Conservation (phyloP, 2,329 filamentous ascomycete species). For the Hypomyces rosellus region DNA sequence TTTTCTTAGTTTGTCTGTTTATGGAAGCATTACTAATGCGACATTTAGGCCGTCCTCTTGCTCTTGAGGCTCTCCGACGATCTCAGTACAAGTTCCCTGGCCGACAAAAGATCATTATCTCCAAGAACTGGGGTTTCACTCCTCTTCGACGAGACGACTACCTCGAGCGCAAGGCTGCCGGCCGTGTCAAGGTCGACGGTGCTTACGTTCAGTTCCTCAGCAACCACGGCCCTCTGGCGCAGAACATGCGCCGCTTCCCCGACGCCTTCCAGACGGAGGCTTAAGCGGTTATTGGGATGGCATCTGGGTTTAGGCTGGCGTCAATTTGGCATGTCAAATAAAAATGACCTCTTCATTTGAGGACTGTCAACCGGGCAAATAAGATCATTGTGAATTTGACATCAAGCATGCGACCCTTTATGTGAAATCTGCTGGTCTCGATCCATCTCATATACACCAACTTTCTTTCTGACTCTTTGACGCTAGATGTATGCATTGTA, state of each 20-base stretch:
- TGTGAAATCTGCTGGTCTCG: too few relatives aligned
- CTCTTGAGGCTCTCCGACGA: constrained; percentile 97
- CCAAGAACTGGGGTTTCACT: constrained; percentile 99
- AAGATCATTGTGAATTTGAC: constrained; percentile 24
- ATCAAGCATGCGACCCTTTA: constrained; percentile 5
- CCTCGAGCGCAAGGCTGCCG: constrained; percentile 87
- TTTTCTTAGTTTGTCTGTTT: neutral
- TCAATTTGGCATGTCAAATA: constrained; percentile 40
- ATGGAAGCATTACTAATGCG: constrained; percentile 21
- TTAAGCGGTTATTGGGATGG: constrained; percentile 35
- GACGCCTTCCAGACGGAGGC: constrained; percentile 67
- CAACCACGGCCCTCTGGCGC: constrained; percentile 79
- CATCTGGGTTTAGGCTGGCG: constrained; percentile 37
- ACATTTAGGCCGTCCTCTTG: constrained; percentile 68
- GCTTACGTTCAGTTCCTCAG: constrained; percentile 99
- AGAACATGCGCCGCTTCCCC: constrained; percentile 94
- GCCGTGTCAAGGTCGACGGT: constrained; percentile 93
- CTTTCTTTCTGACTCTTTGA: too few relatives aligned
- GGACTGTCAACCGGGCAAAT: constrained; percentile 29
- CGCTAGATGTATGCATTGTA: too few relatives aligned
- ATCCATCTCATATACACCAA: too few relatives aligned
- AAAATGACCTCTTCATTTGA: constrained; percentile 25
- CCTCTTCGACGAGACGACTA: constrained; percentile 97
- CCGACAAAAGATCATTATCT: constrained; percentile 99
- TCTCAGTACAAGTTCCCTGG: constrained; percentile 99